Base-by-base conservation (phyloP, 225 moss, liverwort and hornwort species). In the Takakia lepidozioides region DNA sequence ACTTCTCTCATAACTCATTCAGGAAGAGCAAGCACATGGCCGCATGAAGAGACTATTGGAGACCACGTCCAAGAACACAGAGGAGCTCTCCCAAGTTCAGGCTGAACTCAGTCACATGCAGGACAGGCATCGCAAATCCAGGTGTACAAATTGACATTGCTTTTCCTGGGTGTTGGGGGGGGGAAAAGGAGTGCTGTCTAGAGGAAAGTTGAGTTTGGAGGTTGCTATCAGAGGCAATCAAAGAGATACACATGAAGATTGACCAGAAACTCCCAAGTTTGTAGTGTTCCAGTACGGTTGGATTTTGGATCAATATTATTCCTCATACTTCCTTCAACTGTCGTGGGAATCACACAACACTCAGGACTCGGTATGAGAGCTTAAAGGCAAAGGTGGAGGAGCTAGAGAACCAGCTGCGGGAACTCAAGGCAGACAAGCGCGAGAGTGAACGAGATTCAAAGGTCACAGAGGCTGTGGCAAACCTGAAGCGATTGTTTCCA, bases 381-480 rank as follows among this genome's bases (percentile, higher is more conserved):
- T 71, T 98, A 75, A 85, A 66, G 46, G 80, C 91, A 27, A 98
- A 91, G 73, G 63, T 98, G 46, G 85, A 91, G 52, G 91, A 91
- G 32, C 72, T 98, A 51, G 98, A 98, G 23, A 80, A 73, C 27
- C 83, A 91, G 64, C 73, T 98, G 27, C 91, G 91, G 34, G 91
- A 98, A 61, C 55, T 98, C 54, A 98, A 98, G 70, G 98, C 98
- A 14, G 83, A 98, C 57, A 91, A 81, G 71, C 71, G 98, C 38
- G 98, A 98, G 71, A 87, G 78, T 52, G 98, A 98, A 70, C 82
- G 98, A 55, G 98, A 98, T 65, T 87, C 80, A 40, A 85, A 85
- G 57, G 69, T 69, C 42, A 77, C 98, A 27, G 98, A 98, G 73
- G 98, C 98, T 35, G 87, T 98, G 16, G 80, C 87, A 63, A 98